phyloP scores from a whole-genome alignment of 2,329 filamentous ascomycete genomes.

The Cephalotrichum gorgonifer region DNA sequence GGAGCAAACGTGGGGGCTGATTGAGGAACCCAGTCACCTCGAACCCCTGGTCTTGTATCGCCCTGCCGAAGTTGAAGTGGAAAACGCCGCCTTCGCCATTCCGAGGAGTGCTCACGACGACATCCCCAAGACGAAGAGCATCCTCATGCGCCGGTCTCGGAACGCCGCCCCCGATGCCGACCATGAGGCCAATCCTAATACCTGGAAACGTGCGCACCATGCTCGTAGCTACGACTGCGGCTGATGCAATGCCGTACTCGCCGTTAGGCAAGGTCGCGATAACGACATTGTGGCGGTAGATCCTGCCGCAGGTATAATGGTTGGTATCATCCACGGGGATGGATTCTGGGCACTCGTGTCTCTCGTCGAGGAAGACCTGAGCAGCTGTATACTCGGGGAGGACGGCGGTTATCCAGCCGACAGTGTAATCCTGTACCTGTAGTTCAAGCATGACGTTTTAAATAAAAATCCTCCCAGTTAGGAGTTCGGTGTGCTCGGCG shows the following conservation, averaged over 20 bases:
- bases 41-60: background rate
- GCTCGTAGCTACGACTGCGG: slow-evolving; percentile 19
- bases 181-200: slow-evolving; percentile 11
- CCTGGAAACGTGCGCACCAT: slow-evolving; percentile 22
- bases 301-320: slow-evolving; percentile 20
- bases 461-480: too few relatives aligned
- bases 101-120: slow-evolving; percentile 12
- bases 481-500: too few relatives aligned
- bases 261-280: slow-evolving; percentile 20
- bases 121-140: slow-evolving; percentile 12
- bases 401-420: slow-evolving; percentile 35
- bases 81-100: background rate
- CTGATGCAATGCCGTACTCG: slow-evolving; percentile 17
- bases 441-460: too few relatives aligned
- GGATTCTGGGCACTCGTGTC: slow-evolving; percentile 17
- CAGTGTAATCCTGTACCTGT: slow-evolving; percentile 24
- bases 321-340: slow-evolving; percentile 13
- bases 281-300: slow-evolving; percentile 23
- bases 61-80: background rate
- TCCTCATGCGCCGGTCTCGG: slow-evolving; percentile 11
- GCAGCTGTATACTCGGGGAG: slow-evolving; percentile 25
- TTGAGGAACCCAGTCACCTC: background rate
- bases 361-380: slow-evolving; percentile 25
- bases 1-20: background rate
- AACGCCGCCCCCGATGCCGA: slow-evolving; percentile 14